Evolutionary conservation across 768 basidiomycete species (phyloP).

Genomic region (Scleroderma bovista): DNA sequence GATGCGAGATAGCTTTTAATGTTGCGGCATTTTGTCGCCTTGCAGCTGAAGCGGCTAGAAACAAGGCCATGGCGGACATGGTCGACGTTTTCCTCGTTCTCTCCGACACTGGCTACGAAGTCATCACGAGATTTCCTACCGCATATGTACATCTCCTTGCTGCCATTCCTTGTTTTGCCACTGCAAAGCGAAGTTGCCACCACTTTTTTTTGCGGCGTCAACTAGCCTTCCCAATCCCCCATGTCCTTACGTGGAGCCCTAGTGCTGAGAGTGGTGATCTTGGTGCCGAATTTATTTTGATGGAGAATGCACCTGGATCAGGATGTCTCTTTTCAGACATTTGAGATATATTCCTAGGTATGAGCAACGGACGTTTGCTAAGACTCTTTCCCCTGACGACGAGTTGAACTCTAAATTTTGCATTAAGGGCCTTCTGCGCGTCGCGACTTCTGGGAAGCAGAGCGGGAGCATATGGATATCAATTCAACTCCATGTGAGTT

Average conservation of each 20-base stretch:
- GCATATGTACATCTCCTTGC: constrained; percentile 19
- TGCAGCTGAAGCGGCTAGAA: constrained; percentile 6
- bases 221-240: too few relatives aligned
- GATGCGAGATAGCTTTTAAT: constrained; percentile 8
- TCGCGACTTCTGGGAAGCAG: constrained; percentile 25
- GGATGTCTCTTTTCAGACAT: constrained; percentile 11
- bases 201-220: too few relatives aligned
- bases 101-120: constrained; percentile 8
- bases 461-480: constrained; percentile 18
- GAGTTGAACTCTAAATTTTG: constrained; percentile 18
- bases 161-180: background rate
- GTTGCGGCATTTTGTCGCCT: constrained; percentile 16
- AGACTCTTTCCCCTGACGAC: constrained; percentile 5
- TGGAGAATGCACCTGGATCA: constrained; percentile 29
- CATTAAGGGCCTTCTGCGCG: constrained; percentile 27
- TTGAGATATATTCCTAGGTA: constrained; percentile 9
- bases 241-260: too few relatives aligned
- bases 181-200: background rate
- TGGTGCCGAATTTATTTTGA: constrained; percentile 31
- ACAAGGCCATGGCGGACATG: constrained; percentile 12
- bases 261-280: constrained; percentile 16
- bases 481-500: constrained; percentile 32
- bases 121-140: constrained; percentile 12
- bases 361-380: constrained; percentile 9
- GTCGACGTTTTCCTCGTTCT: constrained; percentile 11